Evolutionary conservation across 768 basidiomycete genomes (phyloP).

Genomic region (Termitomyces titanicus): DNA sequence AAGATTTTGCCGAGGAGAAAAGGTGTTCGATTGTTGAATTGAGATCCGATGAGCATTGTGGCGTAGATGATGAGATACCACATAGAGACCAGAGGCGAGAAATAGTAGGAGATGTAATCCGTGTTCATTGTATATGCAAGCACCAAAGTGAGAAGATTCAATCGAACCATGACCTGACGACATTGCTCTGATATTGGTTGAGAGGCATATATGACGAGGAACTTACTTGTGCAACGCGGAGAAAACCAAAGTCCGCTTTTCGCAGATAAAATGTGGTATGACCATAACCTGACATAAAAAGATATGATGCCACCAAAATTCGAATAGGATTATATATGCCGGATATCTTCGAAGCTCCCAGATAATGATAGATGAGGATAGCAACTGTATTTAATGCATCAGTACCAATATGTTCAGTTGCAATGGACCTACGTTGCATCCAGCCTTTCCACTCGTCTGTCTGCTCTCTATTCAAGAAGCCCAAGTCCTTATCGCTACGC

Average conservation of each 20-base stretch:
- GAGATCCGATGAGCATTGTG: constrained; percentile 69
- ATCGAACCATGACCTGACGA: constrained; percentile 65
- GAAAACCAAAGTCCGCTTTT: constrained; percentile 83
- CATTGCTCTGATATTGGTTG: constrained; percentile 2
- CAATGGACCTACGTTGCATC: constrained; percentile 78
- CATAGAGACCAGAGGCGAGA: constrained; percentile 84
- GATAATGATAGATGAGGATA: constrained; percentile 91
- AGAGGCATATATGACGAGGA: not conserved
- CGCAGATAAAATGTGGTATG: constrained; percentile 87
- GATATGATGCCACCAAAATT: constrained; percentile 82
- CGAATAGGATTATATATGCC: constrained; percentile 94
- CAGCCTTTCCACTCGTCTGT: constrained; percentile 98
- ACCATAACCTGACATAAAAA: constrained; percentile 94
- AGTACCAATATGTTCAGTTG: constrained; percentile 1
- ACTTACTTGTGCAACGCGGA: constrained; percentile 68
- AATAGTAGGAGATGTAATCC: constrained; percentile 89
- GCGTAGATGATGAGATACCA: constrained; percentile 87
- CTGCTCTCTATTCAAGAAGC: constrained; percentile 88
- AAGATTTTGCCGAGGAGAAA: constrained; percentile 73
- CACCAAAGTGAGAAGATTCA: constrained; percentile 79
- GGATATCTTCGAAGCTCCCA: constrained; percentile 84
- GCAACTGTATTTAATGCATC: constrained; percentile 45
- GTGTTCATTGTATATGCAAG: constrained; percentile 92
- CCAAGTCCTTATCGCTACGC: constrained; percentile 75
- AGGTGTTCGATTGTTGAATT: constrained; percentile 63